These are phyloP conservation scores for Mycothermus thermophilus DNA, from an alignment of 495 filamentous ascomycete species.

Conservation along the genomic window DNA sequence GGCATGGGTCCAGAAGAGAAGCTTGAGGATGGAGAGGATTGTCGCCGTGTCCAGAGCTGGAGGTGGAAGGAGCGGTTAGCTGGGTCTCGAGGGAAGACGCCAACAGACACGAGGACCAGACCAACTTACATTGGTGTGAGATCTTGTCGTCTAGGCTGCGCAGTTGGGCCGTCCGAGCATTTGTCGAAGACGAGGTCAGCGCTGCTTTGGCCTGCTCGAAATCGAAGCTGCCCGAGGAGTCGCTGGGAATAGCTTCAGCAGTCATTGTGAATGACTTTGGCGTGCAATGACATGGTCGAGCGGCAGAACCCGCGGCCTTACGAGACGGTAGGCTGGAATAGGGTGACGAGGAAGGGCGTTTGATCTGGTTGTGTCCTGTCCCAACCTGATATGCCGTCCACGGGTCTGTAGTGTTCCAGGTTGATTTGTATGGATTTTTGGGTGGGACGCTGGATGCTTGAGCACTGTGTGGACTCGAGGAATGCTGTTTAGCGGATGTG, in stretches of 20 bases:
- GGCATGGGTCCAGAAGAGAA: slow-evolving; percentile 74
- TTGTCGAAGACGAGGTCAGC: slow-evolving; percentile 37
- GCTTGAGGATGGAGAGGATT: slow-evolving; percentile 38
- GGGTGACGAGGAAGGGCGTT: too few relatives aligned
- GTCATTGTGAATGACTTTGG: slow-evolving; percentile 17
- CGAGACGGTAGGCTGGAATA: too few relatives aligned
- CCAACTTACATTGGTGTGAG: slow-evolving; percentile 28
- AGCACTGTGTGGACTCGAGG: too few relatives aligned
- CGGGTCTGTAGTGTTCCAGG: too few relatives aligned
- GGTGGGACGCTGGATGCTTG: too few relatives aligned
- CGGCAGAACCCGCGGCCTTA: slow-evolving; percentile 7
- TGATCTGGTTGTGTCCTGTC: too few relatives aligned
- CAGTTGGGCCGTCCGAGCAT: slow-evolving; percentile 28
- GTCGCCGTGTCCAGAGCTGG: slow-evolving; percentile 28
- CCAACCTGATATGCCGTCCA: too few relatives aligned
- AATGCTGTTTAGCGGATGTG: too few relatives aligned
- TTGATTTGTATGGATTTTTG: too few relatives aligned
- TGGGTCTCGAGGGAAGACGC: too few relatives aligned
- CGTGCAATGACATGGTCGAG: slow-evolving; percentile 20
- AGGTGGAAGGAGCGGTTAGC: not conserved
- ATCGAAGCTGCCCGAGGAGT: slow-evolving; percentile 23
- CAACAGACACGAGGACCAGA: not conserved
- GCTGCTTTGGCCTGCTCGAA: slow-evolving; percentile 21
- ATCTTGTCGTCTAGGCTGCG: slow-evolving; percentile 34
- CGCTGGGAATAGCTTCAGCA: slow-evolving; percentile 24